Percentiles rank a stretch among this genome's conserved stretches.
Conservation (phyloP, 768 basidiomycete genomes). For the Arthromyces matolae region DNA sequence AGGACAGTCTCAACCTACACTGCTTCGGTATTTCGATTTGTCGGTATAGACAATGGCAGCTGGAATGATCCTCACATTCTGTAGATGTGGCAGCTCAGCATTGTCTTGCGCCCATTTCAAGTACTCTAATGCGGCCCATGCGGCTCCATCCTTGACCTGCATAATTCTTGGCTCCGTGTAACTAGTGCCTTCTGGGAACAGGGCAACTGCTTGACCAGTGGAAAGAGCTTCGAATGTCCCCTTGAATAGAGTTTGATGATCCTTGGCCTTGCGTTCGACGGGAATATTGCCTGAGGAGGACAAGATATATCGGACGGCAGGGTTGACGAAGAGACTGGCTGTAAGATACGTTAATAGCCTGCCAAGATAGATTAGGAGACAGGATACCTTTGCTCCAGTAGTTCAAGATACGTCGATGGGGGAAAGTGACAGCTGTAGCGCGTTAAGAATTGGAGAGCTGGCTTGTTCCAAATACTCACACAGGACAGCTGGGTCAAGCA, state of each 20-base stretch:
- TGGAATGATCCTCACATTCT: conserved; percentile 69
- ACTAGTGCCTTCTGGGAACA: conserved; percentile 92
- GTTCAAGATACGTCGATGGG: conserved; percentile 76
- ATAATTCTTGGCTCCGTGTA: conserved; percentile 93
- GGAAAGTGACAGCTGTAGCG: conserved; percentile 72
- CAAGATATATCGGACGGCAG: conserved; percentile 67
- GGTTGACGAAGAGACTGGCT: conserved; percentile 82
- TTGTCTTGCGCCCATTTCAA: conserved; percentile 69
- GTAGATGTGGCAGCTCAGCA: conserved; percentile 37
- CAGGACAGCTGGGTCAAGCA: conserved; percentile 79
- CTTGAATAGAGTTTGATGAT: conserved; percentile 82
- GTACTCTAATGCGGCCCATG: conserved; percentile 95
- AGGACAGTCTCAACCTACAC: too few species aligned
- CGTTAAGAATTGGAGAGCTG: conserved; percentile 11
- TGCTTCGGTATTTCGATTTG: conserved; percentile 92
- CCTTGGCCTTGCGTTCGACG: conserved; percentile 91
- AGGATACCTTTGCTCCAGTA: conserved; percentile 88
- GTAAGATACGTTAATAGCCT: conserved; percentile 9
- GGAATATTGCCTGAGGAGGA: conserved; percentile 95
- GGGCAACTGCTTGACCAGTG: conserved; percentile 77
- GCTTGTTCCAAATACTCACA: conserved; percentile 39
- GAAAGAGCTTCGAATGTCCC: conserved; percentile 86
- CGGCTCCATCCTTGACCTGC: conserved; percentile 90
- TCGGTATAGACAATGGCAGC: conserved; percentile 92
- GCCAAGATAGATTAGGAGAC: not conserved